These are phyloP conservation scores for Selaginella tamariscina DNA, from an alignment of 75 land plant genomes.

Conservation along the genomic window DNA sequence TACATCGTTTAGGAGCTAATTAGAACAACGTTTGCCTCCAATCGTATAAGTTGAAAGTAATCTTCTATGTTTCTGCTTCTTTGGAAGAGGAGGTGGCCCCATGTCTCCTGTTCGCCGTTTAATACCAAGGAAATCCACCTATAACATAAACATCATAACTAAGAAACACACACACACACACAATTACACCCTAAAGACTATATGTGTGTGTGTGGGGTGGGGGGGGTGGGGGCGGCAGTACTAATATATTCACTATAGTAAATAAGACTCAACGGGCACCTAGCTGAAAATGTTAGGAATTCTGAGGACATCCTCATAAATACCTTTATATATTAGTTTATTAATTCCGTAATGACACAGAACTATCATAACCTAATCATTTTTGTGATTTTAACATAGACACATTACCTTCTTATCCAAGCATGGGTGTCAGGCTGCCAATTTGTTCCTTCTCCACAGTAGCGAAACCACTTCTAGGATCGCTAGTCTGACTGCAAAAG, in stretches of 20 bases:
- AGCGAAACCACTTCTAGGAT: conserved; percentile 92
- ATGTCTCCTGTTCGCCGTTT: conserved; percentile 42
- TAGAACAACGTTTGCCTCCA: too few relatives aligned
- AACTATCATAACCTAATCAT: not conserved
- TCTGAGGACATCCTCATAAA: not conserved
- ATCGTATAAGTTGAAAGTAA: too few relatives aligned
- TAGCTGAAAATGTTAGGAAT: not conserved
- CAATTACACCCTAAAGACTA: not conserved
- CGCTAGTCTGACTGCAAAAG: conserved; percentile 69
- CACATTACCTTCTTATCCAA: conserved; percentile 55
- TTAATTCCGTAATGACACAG: not conserved
- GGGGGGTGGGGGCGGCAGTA: too few relatives aligned
- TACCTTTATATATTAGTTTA: not conserved
- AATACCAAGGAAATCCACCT: conserved; percentile 68
- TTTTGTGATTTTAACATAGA: too few relatives aligned
- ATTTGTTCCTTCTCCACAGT: conserved; percentile 79
- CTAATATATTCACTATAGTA: not conserved
- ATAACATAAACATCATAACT: conserved; percentile 1
- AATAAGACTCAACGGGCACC: not conserved
- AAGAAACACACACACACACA: not conserved
- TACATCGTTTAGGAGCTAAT: too few relatives aligned
- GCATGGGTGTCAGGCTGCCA: conserved; percentile 94
- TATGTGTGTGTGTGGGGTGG: not conserved
- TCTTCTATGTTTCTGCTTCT: conserved; percentile 46
- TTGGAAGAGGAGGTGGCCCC: conserved; percentile 54